These are phyloP conservation scores for Alternaria viburni DNA, from an alignment of 2,329 filamentous ascomycete species.

Conservation along the genomic window DNA sequence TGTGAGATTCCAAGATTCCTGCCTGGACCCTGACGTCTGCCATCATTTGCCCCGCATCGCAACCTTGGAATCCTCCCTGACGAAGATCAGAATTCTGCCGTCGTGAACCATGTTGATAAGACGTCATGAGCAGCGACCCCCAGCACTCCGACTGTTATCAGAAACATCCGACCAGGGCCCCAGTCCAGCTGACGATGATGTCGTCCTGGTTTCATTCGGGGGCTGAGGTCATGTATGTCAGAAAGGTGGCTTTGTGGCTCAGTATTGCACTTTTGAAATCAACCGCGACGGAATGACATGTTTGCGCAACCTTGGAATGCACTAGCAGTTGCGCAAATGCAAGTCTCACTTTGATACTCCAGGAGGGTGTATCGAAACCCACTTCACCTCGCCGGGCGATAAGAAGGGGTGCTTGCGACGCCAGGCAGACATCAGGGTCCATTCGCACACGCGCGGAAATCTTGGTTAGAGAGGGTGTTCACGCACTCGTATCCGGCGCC, in stretches of 20 bases:
- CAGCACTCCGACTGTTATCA: neutral
- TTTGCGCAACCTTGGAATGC: neutral
- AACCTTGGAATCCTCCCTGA: neutral
- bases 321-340: neutral
- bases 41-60: conserved; percentile 12
- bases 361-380: neutral
- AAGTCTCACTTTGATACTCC: neutral
- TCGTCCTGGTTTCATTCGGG: neutral
- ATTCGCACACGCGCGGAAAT: neutral
- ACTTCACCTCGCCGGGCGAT: neutral
- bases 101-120: neutral
- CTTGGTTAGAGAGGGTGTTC: conserved; percentile 4
- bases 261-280: neutral
- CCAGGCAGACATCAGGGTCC: conserved; percentile 9
- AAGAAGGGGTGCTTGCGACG: neutral
- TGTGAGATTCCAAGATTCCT: conserved; percentile 1
- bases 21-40: conserved; percentile 11
- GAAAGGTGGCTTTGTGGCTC: conserved; percentile 9
- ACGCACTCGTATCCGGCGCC: conserved; percentile 8
- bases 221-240: conserved; percentile 1
- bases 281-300: neutral
- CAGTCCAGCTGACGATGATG: conserved; percentile 6
- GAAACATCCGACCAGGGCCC: neutral
- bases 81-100: neutral
- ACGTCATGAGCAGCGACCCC: conserved; percentile 5